Percentiles rank a stretch among this genome's conserved stretches.
These are phyloP conservation scores for Erythrobasidium hasegawianum DNA, from an alignment of 1,284 basidiomycete genomes.

Conservation along the genomic window DNA sequence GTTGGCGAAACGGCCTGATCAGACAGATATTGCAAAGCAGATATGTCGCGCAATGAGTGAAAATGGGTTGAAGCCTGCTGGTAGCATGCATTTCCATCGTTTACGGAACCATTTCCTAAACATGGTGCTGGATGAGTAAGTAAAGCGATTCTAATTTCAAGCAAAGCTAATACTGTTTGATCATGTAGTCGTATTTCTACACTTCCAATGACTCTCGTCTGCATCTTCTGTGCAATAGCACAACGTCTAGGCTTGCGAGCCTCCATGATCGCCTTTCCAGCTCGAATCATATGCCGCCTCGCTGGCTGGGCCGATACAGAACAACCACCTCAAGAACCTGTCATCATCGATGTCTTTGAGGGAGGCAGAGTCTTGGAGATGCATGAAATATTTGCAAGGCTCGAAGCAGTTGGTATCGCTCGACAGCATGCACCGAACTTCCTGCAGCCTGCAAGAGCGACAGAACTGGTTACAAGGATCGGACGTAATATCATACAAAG, in stretches of 20 bases:
- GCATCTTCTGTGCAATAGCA: slow-evolving; percentile 58
- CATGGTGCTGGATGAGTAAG: slow-evolving; percentile 53
- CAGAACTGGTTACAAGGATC: slow-evolving; percentile 21
- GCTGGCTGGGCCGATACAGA: slow-evolving; percentile 42
- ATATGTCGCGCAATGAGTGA: slow-evolving; percentile 18
- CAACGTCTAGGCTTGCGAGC: slow-evolving; percentile 57
- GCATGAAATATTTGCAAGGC: slow-evolving; percentile 48
- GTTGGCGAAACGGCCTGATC: slow-evolving; percentile 3
- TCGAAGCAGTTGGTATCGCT: slow-evolving; percentile 46
- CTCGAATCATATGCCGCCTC: slow-evolving; percentile 57
- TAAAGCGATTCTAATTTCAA: slow-evolving; percentile 46
- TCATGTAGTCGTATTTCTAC: slow-evolving; percentile 43
- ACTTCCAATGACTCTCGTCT: slow-evolving; percentile 61
- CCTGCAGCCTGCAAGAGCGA: slow-evolving; percentile 38
- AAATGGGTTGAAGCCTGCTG: slow-evolving; percentile 7
- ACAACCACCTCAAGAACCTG: slow-evolving; percentile 46
- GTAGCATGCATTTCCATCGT: slow-evolving; percentile 49
- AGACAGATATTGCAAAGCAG: slow-evolving; percentile 5
- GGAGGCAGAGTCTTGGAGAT: slow-evolving; percentile 48
- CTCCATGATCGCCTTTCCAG: slow-evolving; percentile 58
- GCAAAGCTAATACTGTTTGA: not conserved
- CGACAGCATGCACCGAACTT: slow-evolving; percentile 40
- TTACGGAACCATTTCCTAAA: slow-evolving; percentile 61
- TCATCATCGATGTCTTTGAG: slow-evolving; percentile 56
- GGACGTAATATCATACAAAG: slow-evolving; percentile 30